Conservation (phyloP, 106 monocot genomes). For the Narthecium ossifragum region DNA sequence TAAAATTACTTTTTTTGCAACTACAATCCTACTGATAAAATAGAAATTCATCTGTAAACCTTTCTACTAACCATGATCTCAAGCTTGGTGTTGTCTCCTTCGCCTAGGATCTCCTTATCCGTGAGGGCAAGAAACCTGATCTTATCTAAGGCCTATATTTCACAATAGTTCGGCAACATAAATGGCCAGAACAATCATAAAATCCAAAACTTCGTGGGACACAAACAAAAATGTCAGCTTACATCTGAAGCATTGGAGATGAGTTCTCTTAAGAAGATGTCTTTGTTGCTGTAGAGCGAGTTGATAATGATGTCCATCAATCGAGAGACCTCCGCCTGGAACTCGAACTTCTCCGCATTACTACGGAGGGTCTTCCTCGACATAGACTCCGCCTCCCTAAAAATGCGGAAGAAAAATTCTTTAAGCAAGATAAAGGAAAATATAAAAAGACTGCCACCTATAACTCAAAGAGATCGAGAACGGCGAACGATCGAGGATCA, state of each 20-base stretch:
- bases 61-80: slow-evolving; percentile 66
- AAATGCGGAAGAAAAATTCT: not conserved
- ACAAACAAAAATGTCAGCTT: not conserved
- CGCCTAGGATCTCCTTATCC: slow-evolving; percentile 84
- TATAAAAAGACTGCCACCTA: not conserved
- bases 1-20: not conserved
- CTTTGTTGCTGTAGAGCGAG: slow-evolving; percentile 86
- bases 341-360: slow-evolving; percentile 72
- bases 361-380: slow-evolving; percentile 49
- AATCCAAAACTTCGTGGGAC: not conserved
- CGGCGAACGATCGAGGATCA: not conserved
- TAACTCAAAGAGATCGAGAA: not conserved
- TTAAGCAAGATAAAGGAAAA: not conserved
- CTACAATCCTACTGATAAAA: not conserved
- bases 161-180: not conserved
- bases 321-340: slow-evolving; percentile 80
- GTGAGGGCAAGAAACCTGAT: slow-evolving; percentile 93
- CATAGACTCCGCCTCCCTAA: slow-evolving; percentile 72
- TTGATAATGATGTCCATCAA: slow-evolving; percentile 86
- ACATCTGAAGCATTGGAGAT: slow-evolving; percentile 90
- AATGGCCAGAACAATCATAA: not conserved
- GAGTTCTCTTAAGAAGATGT: slow-evolving; percentile 78
- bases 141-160: slow-evolving; percentile 86
- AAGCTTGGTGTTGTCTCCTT: slow-evolving; percentile 92
- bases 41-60: too few relatives aligned